Conservation (phyloP, 345 rosid genomes). For the Syzygium grande region DNA sequence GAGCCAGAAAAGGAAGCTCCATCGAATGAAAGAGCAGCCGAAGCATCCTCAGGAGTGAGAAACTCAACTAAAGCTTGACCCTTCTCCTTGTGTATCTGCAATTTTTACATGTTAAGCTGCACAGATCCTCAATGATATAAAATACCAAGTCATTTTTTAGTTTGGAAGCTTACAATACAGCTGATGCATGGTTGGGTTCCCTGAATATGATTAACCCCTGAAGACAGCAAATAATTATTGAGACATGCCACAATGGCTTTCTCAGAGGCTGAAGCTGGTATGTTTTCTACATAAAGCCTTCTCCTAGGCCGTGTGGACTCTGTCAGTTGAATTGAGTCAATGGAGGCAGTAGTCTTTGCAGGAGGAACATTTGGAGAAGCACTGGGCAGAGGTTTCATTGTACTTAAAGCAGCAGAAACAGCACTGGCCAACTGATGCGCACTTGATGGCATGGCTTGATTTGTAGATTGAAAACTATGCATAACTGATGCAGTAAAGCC, state of each 20-base stretch:
- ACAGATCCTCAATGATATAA: constrained; percentile 5
- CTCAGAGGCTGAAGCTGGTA: constrained; percentile 76
- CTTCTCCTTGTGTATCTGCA: constrained; percentile 79
- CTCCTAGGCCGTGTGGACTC: constrained; percentile 84
- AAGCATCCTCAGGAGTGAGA: constrained; percentile 93
- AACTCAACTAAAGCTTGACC: constrained; percentile 85
- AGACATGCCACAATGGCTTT: constrained; percentile 61
- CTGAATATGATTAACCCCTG: constrained; percentile 46
- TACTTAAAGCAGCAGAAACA: constrained; percentile 23
- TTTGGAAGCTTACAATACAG: constrained; percentile 57
- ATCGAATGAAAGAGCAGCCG: constrained; percentile 81
- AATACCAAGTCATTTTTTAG: not conserved
- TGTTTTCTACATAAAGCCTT: constrained; percentile 80
- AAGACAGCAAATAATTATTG: constrained; percentile 60
- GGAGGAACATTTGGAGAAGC: constrained; percentile 22
- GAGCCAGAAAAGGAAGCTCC: constrained; percentile 59
- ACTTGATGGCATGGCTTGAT: constrained; percentile 28
- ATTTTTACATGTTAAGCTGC: constrained; percentile 6
- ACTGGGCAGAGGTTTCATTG: constrained; percentile 32
- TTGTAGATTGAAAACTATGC: constrained; percentile 31
- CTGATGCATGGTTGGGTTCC: constrained; percentile 86
- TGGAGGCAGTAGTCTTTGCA: constrained; percentile 24
- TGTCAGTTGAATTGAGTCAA: constrained; percentile 74
- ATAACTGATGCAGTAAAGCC: constrained; percentile 22
- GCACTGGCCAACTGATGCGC: constrained; percentile 28